Base-by-base conservation (phyloP, 768 basidiomycete genomes). In the Trametes maxima region DNA sequence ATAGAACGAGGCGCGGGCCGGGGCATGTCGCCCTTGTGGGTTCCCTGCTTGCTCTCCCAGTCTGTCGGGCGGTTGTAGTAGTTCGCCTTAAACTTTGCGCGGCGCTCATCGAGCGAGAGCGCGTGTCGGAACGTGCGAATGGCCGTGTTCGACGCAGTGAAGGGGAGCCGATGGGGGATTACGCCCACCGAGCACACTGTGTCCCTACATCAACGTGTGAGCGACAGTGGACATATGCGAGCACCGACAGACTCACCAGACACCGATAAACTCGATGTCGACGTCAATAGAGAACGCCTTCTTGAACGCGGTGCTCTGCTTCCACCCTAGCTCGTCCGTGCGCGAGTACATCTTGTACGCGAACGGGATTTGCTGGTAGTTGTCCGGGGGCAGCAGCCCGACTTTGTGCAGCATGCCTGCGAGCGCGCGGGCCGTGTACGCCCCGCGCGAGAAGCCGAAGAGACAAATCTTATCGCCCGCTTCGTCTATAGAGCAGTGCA, bases 361-460 rank as follows among this genome's bases (percentile, higher is more conserved):
- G 67, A 93, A 91, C 0, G 88, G 87, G 12, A 92, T 84, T 68
- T 91, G 88, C 64, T 91, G 87, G 49, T 85, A 80, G 64, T 91
- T 92, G 65, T 80, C 80, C 35, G 78, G 79, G 0, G 90, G 90
- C 0, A 92, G 76, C 1, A 92, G 75, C 0, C 90, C 90, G 42
- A 90, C 82, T 72, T 87, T 87, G 69, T 89, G 83, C 19, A 90
- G 70, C 89, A 91, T 91, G 59, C 89, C 90, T 14, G 85, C 89
- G 19, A 89, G 76, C 3, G 87, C 88, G 48, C 90, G 82, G 60
- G 82, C 77, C 22, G 88, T 87, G 67, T 83, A 91, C 39, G 88
- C 88, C 17, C 90, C 90, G 57, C 91, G 78, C 2, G 90, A 91
- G 72, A 92, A 92, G 0, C 90, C 92, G 69, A 93, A 92, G 2